Conservation (phyloP, 2,329 filamentous ascomycete species). For the Talaromyces sp. region DNA sequence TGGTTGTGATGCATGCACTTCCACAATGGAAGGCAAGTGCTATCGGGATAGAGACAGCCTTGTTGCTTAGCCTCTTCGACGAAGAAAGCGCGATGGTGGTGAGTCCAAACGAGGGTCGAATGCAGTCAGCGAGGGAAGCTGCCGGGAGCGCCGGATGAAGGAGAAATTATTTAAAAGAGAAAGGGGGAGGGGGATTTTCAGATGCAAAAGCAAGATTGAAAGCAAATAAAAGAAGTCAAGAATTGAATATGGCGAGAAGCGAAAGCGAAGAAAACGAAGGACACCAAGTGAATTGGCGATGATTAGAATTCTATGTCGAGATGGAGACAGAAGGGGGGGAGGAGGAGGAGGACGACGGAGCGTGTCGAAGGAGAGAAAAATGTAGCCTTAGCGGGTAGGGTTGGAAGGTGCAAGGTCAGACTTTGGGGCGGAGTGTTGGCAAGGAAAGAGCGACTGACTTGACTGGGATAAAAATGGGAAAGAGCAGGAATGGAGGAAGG, state of each 20-base stretch:
- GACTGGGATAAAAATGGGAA: conserved; percentile 20
- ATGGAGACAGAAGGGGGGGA: conserved; percentile 20
- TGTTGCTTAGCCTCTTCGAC: neutral
- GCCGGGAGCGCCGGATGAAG: conserved; percentile 13
- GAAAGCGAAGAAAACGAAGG: conserved; percentile 18
- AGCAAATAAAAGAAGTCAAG: conserved; percentile 20
- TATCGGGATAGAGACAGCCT: neutral
- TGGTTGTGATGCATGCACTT: neutral
- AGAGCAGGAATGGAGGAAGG: conserved; percentile 12
- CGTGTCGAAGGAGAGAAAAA: conserved; percentile 15
- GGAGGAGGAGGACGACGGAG: conserved; percentile 4
- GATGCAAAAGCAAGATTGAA: conserved; percentile 11
- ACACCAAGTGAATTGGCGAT: conserved; percentile 21
- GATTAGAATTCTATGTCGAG: neutral
- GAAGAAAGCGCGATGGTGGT: conserved; percentile 2
- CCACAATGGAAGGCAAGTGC: neutral
- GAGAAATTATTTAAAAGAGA: neutral
- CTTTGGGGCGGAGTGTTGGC: neutral
- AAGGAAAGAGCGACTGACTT: conserved; percentile 10
- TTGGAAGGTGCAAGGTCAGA: conserved; percentile 6
- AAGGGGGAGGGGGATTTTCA: conserved; percentile 3
- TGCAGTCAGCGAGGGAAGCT: neutral
- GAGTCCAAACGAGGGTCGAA: conserved; percentile 8
- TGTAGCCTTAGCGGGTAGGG: neutral
- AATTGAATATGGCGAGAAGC: conserved; percentile 22